Base-by-base conservation (phyloP, 345 rosid species). In the Toxicodendron radicans region DNA sequence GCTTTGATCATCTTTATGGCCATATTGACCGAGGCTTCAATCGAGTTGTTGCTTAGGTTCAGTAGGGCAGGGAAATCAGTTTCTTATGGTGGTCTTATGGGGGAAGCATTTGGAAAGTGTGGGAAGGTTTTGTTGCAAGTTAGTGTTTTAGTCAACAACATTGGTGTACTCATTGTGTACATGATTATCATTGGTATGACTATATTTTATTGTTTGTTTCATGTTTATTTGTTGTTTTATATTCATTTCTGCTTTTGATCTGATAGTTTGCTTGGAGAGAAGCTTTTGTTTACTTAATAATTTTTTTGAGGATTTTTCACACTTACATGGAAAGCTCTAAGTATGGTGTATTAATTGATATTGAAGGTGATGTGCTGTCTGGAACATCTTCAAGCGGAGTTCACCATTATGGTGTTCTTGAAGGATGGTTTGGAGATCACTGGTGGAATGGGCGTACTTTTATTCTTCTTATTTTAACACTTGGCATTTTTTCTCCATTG, bases 81-180 rank as follows among this genome's bases (percentile, higher is more conserved):
- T 64, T 95, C 98, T 54, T 95, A 95, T 68, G 90, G 90, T 54
- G 92, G 88, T 52, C 88, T 95, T 33, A 91, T 95, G 97, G 87
- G 91, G 27, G 95, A 91, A 75, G 90, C 97, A 41, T 93, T 91
- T 80, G 99, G 99, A 14, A 91, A 83, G 79, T 58, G n/a, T 14
- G 98, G 98, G 20, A 91, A 78, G 78, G 76, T 84, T 64, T 3
- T 84, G 58, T 63, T 90, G 87, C 97, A 95, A 85, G 54, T 87
- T 53, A 63, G 88, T 76, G 89, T 95, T 72, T 56, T 91, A 65
- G 70, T 93, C 79, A 91, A 90, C 88, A 91, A 91, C 82, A 75
- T 93, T 20, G 99, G 98, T 53, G 97, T 91, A 18, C 91, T 95
- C 78, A 83, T 93, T 68, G 99, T 91, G 57, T 93, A 95, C 92